Percentiles rank a stretch among this genome's conserved stretches.
Evolutionary conservation across 1,139 yeast genomes (phyloP).

Genomic region (Hanseniaspora gamundiae): DNA sequence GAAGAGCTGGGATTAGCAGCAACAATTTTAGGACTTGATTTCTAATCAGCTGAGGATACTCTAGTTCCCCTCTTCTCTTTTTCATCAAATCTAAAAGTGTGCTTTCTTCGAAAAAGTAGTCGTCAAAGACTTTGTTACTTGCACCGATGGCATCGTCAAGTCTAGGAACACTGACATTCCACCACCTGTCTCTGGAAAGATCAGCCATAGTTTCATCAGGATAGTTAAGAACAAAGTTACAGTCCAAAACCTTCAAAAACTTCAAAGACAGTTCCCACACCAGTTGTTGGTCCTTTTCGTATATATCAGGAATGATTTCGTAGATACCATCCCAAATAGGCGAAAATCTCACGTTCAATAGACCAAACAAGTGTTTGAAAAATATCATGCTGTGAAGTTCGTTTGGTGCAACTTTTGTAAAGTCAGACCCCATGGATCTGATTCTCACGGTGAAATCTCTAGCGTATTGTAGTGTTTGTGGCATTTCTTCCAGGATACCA

Average conservation of each 20-base stretch:
- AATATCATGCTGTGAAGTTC: constrained; percentile 29
- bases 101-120: constrained; percentile 19
- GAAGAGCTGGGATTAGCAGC: constrained; percentile 45
- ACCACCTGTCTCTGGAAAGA: constrained; percentile 10
- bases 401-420: constrained; percentile 30
- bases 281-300: constrained; percentile 31
- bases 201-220: constrained; percentile 9
- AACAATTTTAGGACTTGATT: constrained; percentile 30
- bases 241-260: constrained; percentile 24
- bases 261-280: constrained; percentile 47
- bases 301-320: constrained; percentile 43
- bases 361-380: constrained; percentile 55
- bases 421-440: constrained; percentile 45
- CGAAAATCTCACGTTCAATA: constrained; percentile 62
- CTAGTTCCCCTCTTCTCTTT: constrained; percentile 25
- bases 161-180: constrained; percentile 27
- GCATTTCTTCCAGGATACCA: constrained; percentile 55
- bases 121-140: constrained; percentile 19
- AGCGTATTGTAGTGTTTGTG: constrained; percentile 54
- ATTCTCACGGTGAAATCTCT: constrained; percentile 67
- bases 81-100: constrained; percentile 31
- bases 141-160: constrained; percentile 24
- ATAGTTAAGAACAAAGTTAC: constrained; percentile 12
- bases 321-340: constrained; percentile 76
- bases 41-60: constrained; percentile 22